These are phyloP conservation scores for Friedmanniomyces simplex DNA, from an alignment of 495 filamentous ascomycete species.

Conservation along the genomic window DNA sequence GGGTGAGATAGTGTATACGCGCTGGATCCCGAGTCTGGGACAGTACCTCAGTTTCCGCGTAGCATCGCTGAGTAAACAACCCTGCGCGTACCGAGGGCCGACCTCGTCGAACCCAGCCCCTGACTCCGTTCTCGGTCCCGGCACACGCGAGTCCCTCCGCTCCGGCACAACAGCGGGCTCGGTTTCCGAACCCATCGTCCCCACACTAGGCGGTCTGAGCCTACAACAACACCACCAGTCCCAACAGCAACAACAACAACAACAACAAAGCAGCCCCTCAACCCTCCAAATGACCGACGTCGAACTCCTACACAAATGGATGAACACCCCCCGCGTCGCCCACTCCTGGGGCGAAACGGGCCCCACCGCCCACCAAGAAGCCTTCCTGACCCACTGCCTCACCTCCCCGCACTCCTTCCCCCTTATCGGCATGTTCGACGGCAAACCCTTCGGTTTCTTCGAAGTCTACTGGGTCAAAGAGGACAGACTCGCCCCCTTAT, in stretches of 20 bases:
- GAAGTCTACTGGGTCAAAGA: constrained; percentile 99
- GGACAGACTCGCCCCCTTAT: constrained; percentile 58
- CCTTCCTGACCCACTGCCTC: constrained; percentile 57
- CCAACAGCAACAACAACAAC: constrained; percentile 23
- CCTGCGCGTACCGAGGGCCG: constrained; percentile 46
- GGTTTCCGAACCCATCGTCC: constrained; percentile 22
- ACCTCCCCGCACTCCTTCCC: constrained; percentile 70
- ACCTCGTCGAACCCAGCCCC: constrained; percentile 19
- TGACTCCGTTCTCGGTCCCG: constrained; percentile 11
- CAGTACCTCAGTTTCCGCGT: constrained; percentile 86
- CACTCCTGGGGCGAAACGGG: constrained; percentile 70
- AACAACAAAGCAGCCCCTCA: too few relatives aligned
- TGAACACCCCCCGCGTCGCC: constrained; percentile 75
- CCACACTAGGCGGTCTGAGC: neutral
- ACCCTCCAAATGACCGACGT: constrained; percentile 44
- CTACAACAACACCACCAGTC: constrained; percentile 5
- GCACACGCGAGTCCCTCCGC: constrained; percentile 4
- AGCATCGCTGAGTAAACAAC: constrained; percentile 48
- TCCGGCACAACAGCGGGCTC: neutral
- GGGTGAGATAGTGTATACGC: constrained; percentile 80
- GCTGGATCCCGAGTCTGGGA: constrained; percentile 68
- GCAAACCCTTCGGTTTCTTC: constrained; percentile 92
- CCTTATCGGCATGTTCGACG: constrained; percentile 87
- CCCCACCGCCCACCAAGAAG: constrained; percentile 50
- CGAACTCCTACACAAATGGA: constrained; percentile 77